phyloP scores from a whole-genome alignment of 495 filamentous ascomycete genomes.

The Mytilinidion resinicola region DNA sequence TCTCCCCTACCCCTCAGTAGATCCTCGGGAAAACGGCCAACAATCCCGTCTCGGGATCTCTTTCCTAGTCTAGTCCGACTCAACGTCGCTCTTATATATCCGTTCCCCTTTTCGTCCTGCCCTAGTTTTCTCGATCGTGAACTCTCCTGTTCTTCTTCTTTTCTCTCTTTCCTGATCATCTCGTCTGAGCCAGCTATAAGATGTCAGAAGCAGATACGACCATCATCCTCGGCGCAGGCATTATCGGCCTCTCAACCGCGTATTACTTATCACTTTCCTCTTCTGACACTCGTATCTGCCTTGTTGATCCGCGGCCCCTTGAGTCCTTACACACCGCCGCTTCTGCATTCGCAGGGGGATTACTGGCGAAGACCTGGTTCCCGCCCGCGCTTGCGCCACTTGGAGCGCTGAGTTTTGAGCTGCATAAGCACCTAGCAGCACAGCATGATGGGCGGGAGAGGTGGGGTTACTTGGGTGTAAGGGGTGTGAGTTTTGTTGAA shows the following conservation, averaged over 20 bases:
- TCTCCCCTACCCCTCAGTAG: too few species aligned
- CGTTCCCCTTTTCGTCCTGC: too few species aligned
- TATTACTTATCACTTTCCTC: constrained; percentile 57
- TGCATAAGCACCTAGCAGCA: constrained; percentile 53
- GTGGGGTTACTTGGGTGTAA: constrained; percentile 65
- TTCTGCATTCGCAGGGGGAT: constrained; percentile 65
- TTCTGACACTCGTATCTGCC: constrained; percentile 46
- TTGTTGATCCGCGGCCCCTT: constrained; percentile 56
- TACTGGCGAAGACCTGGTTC: constrained; percentile 62
- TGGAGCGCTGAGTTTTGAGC: constrained; percentile 59
- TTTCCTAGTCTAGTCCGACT: too few species aligned
- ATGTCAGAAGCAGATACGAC: constrained; percentile 32
- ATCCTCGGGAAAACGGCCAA: too few species aligned
- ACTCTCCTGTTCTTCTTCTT: too few species aligned
- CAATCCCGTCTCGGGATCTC: too few species aligned
- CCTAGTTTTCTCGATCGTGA: too few species aligned
- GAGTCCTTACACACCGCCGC: constrained; percentile 57
- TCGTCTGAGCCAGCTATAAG: too few species aligned
- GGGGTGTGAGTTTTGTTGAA: constrained; percentile 32
- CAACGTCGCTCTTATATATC: too few species aligned
- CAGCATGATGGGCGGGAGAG: constrained; percentile 49
- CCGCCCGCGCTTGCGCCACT: constrained; percentile 42
- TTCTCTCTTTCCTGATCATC: too few species aligned
- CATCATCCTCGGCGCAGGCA: constrained; percentile 68
- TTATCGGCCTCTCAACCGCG: constrained; percentile 68